These are phyloP conservation scores for Isabelozyma gotoi DNA, from an alignment of 805 yeast genomes.

Conservation along the genomic window DNA sequence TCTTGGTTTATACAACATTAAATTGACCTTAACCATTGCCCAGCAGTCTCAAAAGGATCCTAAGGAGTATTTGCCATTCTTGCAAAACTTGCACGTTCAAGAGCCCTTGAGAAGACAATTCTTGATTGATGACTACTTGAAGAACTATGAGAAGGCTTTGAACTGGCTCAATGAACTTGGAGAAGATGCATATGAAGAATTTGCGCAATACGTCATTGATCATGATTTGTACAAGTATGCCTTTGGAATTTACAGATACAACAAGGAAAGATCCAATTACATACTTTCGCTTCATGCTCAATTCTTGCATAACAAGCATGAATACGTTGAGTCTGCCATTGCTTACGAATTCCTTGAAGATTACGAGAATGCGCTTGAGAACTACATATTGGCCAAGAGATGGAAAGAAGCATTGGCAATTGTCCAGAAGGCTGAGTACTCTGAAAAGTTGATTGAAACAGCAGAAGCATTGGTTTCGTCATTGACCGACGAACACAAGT, in stretches of 20 bases:
- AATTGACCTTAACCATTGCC: conserved; percentile 78
- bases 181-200: conserved; percentile 44
- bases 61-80: conserved; percentile 90
- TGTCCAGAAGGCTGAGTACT: conserved; percentile 39
- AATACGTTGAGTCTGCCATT: conserved; percentile 74
- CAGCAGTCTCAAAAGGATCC: conserved; percentile 98
- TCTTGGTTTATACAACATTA: conserved; percentile 78
- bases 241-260: conserved; percentile 55
- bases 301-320: conserved; percentile 52
- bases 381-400: conserved; percentile 65
- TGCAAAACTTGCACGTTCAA: conserved; percentile 74
- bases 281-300: conserved; percentile 65
- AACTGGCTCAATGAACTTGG: conserved; percentile 56
- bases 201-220: conserved; percentile 63
- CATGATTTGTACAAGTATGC: conserved; percentile 75
- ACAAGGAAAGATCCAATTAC: conserved; percentile 44
- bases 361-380: conserved; percentile 61
- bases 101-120: conserved; percentile 66
- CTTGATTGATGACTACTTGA: conserved; percentile 75
- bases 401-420: conserved; percentile 86
- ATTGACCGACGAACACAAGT: conserved; percentile 67
- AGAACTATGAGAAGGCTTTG: conserved; percentile 67
- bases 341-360: conserved; percentile 69
- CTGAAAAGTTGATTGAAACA: conserved; percentile 40
- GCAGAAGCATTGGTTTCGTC: conserved; percentile 61